Evolutionary conservation across 306 rosid species (phyloP), one percentile per base, ranked within the genome.

Genomic region (Prunus armeniaca): DNA sequence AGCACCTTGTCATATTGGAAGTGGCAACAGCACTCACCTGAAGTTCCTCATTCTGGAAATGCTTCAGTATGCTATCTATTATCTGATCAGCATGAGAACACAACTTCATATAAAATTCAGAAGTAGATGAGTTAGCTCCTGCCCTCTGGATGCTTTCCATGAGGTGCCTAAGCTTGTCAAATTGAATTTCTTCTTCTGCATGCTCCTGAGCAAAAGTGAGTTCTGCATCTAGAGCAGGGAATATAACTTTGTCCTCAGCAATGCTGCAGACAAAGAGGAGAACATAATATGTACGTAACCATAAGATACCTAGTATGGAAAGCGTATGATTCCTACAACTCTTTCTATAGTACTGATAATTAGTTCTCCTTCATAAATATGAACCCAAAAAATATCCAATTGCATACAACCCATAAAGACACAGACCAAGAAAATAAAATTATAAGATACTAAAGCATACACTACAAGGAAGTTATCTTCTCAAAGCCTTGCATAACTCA

Each of bases 211-310:
- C 65, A 82, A 93, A 91, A 70, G 91, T 89, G 72, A 91, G 67
- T 70, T 91, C 88, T 51, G 91, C 96, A 87, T 88, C 98, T 82
- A 93, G 91, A 12, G 98, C 90, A 20, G 98, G 97, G 90, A 93
- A 91, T 79, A 93, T 89, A 76, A 93, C 85, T 82, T 81, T 85
- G 88, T 93, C 97, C 92, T 93, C 98, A 45, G 97, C 96, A 84
- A 88, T 86, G 85, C 98, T 93, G 89, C 86, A 87, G 75, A 62
- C 72, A 74, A n/a, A 84, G 50, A 66, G 24, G 54, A 68, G 51
- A 65, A 65, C 45, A 65, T 61, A 72, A 45, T 34, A 27, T 50
- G 24, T 25, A 64, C 19, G 32, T 41, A 41, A 13, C 15, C 60
- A 32, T 13, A 20, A 71, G 65, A 77, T 12, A 55, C 72, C 18